A percentile compares a stretch with the other conserved stretches of the same genome.
Conservation (phyloP, 2,329 filamentous ascomycete species). For the Alternaria sp. region DNA sequence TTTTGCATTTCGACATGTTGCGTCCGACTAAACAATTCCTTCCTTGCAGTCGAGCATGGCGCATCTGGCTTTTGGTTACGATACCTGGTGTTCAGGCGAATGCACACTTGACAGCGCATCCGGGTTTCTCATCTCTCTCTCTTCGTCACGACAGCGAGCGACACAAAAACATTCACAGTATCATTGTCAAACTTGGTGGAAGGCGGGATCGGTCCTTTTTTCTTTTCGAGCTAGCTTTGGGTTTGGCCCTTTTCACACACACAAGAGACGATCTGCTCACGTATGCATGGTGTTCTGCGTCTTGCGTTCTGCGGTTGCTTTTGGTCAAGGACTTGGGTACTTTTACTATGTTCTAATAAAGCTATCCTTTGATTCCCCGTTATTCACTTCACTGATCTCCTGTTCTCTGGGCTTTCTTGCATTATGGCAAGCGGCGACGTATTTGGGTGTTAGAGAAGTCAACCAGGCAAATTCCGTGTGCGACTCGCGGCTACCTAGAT, state of each 20-base stretch:
- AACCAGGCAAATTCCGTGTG: neutral
- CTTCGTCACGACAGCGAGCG: conserved; percentile 12
- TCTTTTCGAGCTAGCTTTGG: neutral
- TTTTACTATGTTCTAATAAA: conserved; percentile 13
- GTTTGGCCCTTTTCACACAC: neutral
- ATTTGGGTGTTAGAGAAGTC: neutral
- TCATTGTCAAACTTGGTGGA: conserved; percentile 1
- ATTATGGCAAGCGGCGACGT: conserved; percentile 3
- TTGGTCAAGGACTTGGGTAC: neutral
- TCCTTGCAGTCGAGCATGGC: conserved; percentile 18
- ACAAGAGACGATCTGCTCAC: conserved; percentile 14
- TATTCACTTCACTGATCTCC: neutral
- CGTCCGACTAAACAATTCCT: conserved; percentile 8
- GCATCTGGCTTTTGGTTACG: conserved; percentile 14
- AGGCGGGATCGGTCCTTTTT: neutral
- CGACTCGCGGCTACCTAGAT: neutral
- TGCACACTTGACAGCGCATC: conserved; percentile 12
- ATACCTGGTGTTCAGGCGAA: conserved; percentile 14
- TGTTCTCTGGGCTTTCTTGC: neutral
- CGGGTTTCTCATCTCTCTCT: neutral
- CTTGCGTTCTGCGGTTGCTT: conserved; percentile 9
- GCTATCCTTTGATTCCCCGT: conserved; percentile 1
- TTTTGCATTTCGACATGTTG: conserved; percentile 10
- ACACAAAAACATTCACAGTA: conserved; percentile 13
- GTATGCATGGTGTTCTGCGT: conserved; percentile 19